A percentile compares a stretch with the other conserved stretches of the same genome.
Conservation (phyloP, 257 asterid genomes). For the Nicotiana knightiana region DNA sequence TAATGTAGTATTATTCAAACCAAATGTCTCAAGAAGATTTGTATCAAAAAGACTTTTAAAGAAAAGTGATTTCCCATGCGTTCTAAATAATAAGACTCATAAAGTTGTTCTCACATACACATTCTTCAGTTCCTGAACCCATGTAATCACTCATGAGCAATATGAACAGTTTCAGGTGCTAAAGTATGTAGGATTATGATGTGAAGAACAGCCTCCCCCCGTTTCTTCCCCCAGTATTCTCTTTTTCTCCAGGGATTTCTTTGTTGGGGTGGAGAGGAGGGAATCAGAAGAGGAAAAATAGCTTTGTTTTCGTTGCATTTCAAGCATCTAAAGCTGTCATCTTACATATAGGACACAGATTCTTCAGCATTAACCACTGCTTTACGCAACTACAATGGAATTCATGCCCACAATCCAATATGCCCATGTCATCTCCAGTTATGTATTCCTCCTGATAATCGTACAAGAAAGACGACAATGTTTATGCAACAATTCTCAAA, state of each 20-base stretch:
- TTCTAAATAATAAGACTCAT: not conserved
- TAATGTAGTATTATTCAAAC: not conserved
- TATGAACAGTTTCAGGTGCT: not conserved
- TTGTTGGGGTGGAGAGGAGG: not conserved
- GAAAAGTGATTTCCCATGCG: not conserved
- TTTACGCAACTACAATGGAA: slow-evolving; percentile 71
- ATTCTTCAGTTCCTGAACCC: not conserved
- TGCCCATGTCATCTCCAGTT: slow-evolving; percentile 57
- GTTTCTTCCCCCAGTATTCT: not conserved
- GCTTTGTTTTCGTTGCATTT: not conserved
- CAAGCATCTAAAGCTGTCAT: slow-evolving; percentile 51
- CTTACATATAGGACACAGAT: slow-evolving; percentile 87
- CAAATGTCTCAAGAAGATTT: not conserved
- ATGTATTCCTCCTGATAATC: slow-evolving; percentile 58
- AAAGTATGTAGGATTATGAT: not conserved
- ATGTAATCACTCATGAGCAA: not conserved
- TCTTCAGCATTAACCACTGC: slow-evolving; percentile 77
- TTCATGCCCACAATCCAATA: slow-evolving; percentile 71
- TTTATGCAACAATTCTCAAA: not conserved
- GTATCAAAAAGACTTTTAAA: not conserved
- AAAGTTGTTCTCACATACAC: not conserved
- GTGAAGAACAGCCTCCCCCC: no score
- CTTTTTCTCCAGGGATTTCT: not conserved
- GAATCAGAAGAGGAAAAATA: not conserved
- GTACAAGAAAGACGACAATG: not conserved